A percentile compares a stretch with the other conserved stretches of the same genome.
These are phyloP conservation scores for Phaffomyces opuntiae DNA, from an alignment of 805 yeast genomes.

Conservation along the genomic window DNA sequence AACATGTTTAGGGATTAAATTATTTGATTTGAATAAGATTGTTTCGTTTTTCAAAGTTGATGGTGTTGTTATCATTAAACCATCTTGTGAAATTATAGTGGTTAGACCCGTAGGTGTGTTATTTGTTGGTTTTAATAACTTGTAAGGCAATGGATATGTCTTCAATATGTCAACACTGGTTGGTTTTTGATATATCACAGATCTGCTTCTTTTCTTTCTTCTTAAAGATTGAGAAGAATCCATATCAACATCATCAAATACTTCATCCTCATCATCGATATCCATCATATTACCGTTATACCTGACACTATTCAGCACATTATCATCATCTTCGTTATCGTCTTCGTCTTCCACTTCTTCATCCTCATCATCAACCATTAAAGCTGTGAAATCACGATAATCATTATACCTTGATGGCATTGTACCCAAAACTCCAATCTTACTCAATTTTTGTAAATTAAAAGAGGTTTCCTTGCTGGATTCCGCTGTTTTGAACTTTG, in stretches of 20 bases:
- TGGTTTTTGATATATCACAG: neutral
- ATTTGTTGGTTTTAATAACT: neutral
- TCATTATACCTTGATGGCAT: neutral
- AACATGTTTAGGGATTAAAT: slow-evolving; percentile 30
- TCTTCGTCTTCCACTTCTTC: neutral
- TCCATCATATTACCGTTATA: slow-evolving; percentile 13
- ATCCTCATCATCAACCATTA: neutral
- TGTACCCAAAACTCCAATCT: neutral
- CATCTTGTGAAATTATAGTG: neutral
- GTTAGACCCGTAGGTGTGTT: neutral
- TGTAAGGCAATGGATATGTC: slow-evolving; percentile 3
- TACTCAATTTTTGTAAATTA: neutral
- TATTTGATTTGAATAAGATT: slow-evolving; percentile 26
- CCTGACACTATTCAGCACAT: slow-evolving; percentile 1
- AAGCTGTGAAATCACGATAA: neutral
- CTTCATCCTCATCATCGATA: slow-evolving; percentile 11
- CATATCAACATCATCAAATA: neutral
- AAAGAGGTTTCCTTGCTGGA: neutral
- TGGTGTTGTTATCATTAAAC: neutral
- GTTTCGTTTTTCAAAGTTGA: slow-evolving; percentile 13
- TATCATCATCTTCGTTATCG: neutral
- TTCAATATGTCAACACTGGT: neutral
- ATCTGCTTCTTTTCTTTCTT: neutral
- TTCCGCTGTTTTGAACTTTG: neutral
- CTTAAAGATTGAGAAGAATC: neutral